phyloP scores from a whole-genome alignment of 139 green algal genomes.

The Picochlorum sp. region DNA sequence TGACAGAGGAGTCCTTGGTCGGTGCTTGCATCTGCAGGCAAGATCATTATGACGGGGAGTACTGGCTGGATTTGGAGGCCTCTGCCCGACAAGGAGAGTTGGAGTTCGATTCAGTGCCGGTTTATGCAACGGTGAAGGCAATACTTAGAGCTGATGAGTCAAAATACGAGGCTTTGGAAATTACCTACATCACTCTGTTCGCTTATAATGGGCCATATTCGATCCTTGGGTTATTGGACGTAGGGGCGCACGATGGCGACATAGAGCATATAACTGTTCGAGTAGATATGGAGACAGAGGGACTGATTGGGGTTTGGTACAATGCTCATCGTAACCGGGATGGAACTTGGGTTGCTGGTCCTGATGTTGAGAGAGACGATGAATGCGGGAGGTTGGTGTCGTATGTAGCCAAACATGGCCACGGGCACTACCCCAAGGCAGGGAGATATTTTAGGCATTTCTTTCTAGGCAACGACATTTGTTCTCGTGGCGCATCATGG shows the following conservation, averaged over 20 bases:
- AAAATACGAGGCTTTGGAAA: slow-evolving; percentile 25
- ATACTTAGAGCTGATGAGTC: background rate
- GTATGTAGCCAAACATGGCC: slow-evolving; percentile 30
- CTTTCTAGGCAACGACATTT: slow-evolving; percentile 10
- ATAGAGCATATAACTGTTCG: slow-evolving; percentile 38
- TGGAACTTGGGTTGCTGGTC: slow-evolving; percentile 27
- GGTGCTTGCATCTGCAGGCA: background rate
- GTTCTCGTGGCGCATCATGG: background rate
- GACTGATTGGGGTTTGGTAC: slow-evolving; percentile 33
- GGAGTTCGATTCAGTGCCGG: slow-evolving; percentile 22
- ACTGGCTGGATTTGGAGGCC: slow-evolving; percentile 14
- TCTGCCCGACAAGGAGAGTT: slow-evolving; percentile 3
- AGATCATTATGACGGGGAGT: background rate
- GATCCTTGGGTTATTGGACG: slow-evolving; percentile 7
- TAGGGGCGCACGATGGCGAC: slow-evolving; percentile 38
- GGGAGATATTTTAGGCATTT: slow-evolving; percentile 13
- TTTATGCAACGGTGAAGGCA: slow-evolving; percentile 29
- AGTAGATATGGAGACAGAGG: slow-evolving; percentile 14
- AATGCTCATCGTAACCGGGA: slow-evolving; percentile 38
- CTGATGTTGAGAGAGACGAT: background rate
- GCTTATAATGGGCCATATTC: slow-evolving; percentile 33
- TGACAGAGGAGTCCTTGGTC: background rate
- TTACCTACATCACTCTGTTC: slow-evolving; percentile 38
- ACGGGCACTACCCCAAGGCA: slow-evolving; percentile 30
- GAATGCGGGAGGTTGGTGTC: slow-evolving; percentile 5